phyloP scores from a whole-genome alignment of 164 flowering plant genomes.

The Vitis cinerea region DNA sequence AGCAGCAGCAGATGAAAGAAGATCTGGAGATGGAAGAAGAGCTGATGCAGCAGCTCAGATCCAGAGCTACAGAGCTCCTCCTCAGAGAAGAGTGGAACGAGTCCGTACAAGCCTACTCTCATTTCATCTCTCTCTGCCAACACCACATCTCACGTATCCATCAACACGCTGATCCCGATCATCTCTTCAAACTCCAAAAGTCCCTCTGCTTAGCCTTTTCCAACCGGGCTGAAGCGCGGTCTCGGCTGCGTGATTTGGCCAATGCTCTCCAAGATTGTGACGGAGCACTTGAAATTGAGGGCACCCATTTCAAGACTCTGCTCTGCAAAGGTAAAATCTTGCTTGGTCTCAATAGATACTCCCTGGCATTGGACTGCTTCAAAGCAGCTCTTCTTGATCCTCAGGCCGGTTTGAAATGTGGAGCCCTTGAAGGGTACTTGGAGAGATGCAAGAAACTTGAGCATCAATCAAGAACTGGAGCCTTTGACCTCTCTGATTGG shows the following conservation, averaged over 20 bases:
- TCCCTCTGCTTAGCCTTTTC: slow-evolving; percentile 76
- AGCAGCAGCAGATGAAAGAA: too few relatives aligned
- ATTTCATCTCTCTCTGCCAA: slow-evolving; percentile 58
- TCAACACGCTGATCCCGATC: slow-evolving; percentile 19
- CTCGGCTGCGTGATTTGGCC: too few relatives aligned
- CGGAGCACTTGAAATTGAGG: slow-evolving; percentile 56
- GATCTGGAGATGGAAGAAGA: slow-evolving; percentile 11
- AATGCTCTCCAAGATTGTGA: slow-evolving; percentile 48
- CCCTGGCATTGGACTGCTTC: slow-evolving; percentile 63
- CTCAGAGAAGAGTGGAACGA: slow-evolving; percentile 76
- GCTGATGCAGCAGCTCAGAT: slow-evolving; percentile 69
- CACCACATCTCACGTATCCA: slow-evolving; percentile 27
- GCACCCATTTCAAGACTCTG: slow-evolving; percentile 44
- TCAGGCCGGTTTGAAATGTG: slow-evolving; percentile 40
- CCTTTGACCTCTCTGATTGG: slow-evolving; percentile 88
- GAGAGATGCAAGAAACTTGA: slow-evolving; percentile 76
- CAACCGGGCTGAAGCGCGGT: too few relatives aligned
- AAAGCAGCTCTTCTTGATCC: slow-evolving; percentile 44
- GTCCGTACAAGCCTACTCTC: slow-evolving; percentile 56
- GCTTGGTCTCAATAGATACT: slow-evolving; percentile 53
- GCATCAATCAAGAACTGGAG: slow-evolving; percentile 60
- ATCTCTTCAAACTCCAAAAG: slow-evolving; percentile 43
- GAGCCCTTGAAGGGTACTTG: slow-evolving; percentile 47
- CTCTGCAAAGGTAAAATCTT: slow-evolving; percentile 81
- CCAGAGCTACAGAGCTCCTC: slow-evolving; percentile 83